Evolutionary conservation across 768 basidiomycete genomes (phyloP).

Genomic region (Leccinum longicurvipes): DNA sequence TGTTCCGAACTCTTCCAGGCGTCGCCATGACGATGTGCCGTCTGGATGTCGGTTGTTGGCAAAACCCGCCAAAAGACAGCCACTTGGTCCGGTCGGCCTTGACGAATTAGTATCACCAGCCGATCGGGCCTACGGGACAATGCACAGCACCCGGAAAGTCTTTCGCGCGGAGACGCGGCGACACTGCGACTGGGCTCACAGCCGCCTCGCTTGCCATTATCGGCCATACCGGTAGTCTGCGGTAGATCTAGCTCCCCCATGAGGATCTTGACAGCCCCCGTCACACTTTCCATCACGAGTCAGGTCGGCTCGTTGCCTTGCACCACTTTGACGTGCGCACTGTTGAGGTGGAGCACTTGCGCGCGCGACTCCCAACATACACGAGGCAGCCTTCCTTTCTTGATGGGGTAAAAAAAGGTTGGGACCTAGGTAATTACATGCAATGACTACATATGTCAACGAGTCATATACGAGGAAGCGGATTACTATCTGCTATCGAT

Average conservation of each 20-base stretch:
- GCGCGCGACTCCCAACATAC: background rate
- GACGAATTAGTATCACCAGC: no score
- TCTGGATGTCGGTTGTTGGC: background rate
- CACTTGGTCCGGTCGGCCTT: background rate
- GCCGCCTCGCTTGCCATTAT: background rate
- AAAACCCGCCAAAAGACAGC: background rate
- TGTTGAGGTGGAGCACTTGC: background rate
- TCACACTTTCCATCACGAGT: background rate
- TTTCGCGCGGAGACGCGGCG: background rate
- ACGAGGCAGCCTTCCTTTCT: conserved; percentile 22
- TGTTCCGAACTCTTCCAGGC: background rate
- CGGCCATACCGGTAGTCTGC: background rate
- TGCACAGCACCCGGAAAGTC: background rate
- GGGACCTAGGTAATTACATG: conserved; percentile 4
- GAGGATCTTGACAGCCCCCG: background rate
- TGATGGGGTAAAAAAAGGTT: background rate
- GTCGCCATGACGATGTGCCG: conserved; percentile 8
- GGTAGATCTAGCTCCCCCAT: background rate
- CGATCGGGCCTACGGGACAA: no score
- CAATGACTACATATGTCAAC: background rate
- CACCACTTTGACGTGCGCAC: conserved; percentile 2
- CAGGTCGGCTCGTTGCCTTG: background rate
- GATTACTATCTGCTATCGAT: background rate
- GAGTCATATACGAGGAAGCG: conserved; percentile 9
- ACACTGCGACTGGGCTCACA: background rate